A percentile compares a stretch with the other conserved stretches of the same genome.
Evolutionary conservation across 371 early-diverging fungal genomes (phyloP).

Genomic region (Rozella allomycis): DNA sequence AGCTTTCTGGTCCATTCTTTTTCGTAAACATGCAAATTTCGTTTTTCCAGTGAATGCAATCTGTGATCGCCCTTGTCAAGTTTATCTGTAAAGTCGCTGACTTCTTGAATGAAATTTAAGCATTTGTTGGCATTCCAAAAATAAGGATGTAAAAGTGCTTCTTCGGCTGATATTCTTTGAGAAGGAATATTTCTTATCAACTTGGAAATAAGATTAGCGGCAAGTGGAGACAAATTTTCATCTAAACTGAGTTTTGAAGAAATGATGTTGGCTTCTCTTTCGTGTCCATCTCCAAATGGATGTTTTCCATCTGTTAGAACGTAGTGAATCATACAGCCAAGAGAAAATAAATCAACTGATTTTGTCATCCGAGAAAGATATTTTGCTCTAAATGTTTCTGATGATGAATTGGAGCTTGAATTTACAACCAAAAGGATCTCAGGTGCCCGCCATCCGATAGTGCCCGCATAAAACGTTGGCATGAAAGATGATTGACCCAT

Average conservation of each 20-base stretch:
- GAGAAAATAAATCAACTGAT: constrained; percentile 81
- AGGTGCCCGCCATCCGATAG: constrained; percentile 93
- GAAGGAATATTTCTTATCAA: not conserved
- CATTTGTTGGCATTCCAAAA: constrained; percentile 71
- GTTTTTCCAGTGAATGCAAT: constrained; percentile 31
- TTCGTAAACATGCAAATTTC: constrained; percentile 36
- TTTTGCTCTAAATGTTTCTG: no score
- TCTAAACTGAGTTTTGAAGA: not conserved
- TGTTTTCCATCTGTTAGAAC: constrained; percentile 69
- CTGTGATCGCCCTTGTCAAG: constrained; percentile 15
- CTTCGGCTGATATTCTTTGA: constrained; percentile 41
- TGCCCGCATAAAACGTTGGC: constrained; percentile 40
- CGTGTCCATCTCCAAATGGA: constrained; percentile 48
- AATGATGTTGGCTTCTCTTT: constrained; percentile 4
- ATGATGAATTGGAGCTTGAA: no score
- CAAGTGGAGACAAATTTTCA: not conserved
- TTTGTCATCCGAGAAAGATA: constrained; percentile 44
- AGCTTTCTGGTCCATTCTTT: constrained; percentile 60
- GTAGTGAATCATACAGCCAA: constrained; percentile 84
- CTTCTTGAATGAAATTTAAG: constrained; percentile 73
- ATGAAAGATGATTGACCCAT: constrained; percentile 73
- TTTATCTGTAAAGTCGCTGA: constrained; percentile 72
- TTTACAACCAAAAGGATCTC: no score
- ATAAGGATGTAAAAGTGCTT: constrained; percentile 67
- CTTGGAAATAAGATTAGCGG: constrained; percentile 1